A percentile compares a stretch with the other conserved stretches of the same genome.
Evolutionary conservation across 148 eudicot species (phyloP).

Genomic region (Rhododendron griersonianum): DNA sequence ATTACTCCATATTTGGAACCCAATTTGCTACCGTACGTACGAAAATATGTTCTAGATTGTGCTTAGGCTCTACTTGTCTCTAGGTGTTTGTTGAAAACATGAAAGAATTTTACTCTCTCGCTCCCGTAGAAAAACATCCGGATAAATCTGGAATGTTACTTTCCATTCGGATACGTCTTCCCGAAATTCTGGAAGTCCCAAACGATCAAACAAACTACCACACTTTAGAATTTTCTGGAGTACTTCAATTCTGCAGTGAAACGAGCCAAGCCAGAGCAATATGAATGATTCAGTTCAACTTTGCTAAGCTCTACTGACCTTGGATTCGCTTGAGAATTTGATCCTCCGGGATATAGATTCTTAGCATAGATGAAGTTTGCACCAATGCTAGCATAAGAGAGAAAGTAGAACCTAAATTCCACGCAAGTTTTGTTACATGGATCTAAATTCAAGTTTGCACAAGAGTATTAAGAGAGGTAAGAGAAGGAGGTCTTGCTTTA

Average conservation of each 20-base stretch:
- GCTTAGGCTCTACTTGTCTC: background rate
- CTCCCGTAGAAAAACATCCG: background rate
- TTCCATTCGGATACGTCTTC: background rate
- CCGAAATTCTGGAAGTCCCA: background rate
- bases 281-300: background rate
- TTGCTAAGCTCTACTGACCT: slow-evolving; percentile 16
- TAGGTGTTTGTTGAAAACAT: too few relatives aligned
- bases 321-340: slow-evolving; percentile 31
- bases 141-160: background rate
- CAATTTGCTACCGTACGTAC: too few relatives aligned
- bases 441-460: too few relatives aligned
- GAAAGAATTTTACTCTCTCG: background rate
- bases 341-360: slow-evolving; percentile 34
- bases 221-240: background rate
- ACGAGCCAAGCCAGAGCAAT: background rate
- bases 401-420: too few relatives aligned
- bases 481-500: too few relatives aligned
- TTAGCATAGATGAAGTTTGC: background rate
- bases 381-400: too few relatives aligned
- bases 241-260: background rate
- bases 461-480: too few relatives aligned
- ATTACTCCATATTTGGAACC: too few relatives aligned
- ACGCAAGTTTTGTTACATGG: too few relatives aligned
- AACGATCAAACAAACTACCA: background rate
- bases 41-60: background rate